Conservation (phyloP, 2,329 filamentous ascomycete species). For the Dothideomycetes sp. region DNA sequence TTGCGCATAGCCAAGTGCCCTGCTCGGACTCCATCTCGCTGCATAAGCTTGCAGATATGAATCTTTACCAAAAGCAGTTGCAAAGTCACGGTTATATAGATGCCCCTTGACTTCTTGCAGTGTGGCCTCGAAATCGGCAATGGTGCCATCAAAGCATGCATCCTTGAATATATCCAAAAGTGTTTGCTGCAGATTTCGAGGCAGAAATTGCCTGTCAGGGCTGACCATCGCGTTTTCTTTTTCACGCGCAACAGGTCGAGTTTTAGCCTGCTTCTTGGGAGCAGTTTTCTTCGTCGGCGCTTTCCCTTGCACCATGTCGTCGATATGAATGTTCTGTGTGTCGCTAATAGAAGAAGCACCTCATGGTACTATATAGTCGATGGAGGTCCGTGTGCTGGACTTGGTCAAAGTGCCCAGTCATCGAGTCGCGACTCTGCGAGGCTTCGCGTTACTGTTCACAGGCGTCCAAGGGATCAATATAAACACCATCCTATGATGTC, state of each 20-base stretch:
- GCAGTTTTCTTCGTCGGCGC: not conserved
- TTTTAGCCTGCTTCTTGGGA: not conserved
- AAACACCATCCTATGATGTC: too few species aligned
- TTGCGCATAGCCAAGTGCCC: conserved; percentile 72
- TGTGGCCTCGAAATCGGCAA: conserved; percentile 39
- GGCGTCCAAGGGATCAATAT: too few species aligned
- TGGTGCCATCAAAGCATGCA: conserved; percentile 41
- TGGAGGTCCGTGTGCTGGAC: too few species aligned
- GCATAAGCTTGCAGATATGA: conserved; percentile 74
- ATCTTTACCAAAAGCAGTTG: conserved; percentile 60
- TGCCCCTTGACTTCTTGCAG: conserved; percentile 79
- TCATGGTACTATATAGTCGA: too few species aligned
- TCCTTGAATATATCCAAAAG: conserved; percentile 63
- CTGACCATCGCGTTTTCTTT: not conserved
- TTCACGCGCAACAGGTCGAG: too few species aligned
- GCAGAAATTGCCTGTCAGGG: conserved; percentile 1
- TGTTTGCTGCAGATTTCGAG: conserved; percentile 47
- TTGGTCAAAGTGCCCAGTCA: too few species aligned
- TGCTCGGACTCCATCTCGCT: conserved; percentile 77
- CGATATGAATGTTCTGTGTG: not conserved
- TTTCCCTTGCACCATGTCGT: conserved; percentile 1
- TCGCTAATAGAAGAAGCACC: too few species aligned
- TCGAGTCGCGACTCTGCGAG: too few species aligned
- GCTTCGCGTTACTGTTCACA: too few species aligned
- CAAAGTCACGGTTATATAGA: conserved; percentile 78